A percentile compares a stretch with the other conserved stretches of the same genome.
phyloP scores from a whole-genome alignment of 2,329 filamentous ascomycete genomes.

The Penicillium expansum region DNA sequence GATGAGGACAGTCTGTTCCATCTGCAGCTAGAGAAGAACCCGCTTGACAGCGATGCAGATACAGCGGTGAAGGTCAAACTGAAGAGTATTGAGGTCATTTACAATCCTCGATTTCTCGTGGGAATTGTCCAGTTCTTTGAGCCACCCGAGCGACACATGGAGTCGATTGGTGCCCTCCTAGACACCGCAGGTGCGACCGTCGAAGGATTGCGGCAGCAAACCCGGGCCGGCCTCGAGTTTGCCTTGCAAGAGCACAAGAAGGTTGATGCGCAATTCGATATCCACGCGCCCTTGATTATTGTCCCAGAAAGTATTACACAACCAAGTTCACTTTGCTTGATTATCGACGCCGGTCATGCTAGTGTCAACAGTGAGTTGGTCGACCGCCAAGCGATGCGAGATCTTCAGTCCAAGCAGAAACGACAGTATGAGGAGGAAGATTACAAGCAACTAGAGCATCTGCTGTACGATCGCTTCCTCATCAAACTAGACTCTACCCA shows the following conservation, averaged over 20 bases:
- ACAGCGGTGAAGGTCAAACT: slow-evolving; percentile 85
- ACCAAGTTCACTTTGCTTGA: slow-evolving; percentile 78
- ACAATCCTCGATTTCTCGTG: slow-evolving; percentile 90
- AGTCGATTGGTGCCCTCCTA: slow-evolving; percentile 93
- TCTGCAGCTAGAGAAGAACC: slow-evolving; percentile 90
- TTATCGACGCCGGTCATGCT: slow-evolving; percentile 93
- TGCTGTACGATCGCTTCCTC: slow-evolving; percentile 97
- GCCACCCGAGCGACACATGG: slow-evolving; percentile 95
- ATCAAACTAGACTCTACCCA: slow-evolving; percentile 93
- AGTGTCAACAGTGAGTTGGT: slow-evolving; percentile 92
- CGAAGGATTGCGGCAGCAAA: slow-evolving; percentile 91
- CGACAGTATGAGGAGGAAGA: slow-evolving; percentile 86
- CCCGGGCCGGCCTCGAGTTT: slow-evolving; percentile 91
- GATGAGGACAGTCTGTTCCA: slow-evolving; percentile 81
- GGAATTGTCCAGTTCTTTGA: slow-evolving; percentile 94
- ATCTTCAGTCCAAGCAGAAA: slow-evolving; percentile 87
- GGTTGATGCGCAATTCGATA: slow-evolving; percentile 90
- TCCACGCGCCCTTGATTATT: slow-evolving; percentile 94
- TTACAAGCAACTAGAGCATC: slow-evolving; percentile 77
- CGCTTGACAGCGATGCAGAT: slow-evolving; percentile 87
- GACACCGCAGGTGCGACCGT: slow-evolving; percentile 94
- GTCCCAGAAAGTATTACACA: slow-evolving; percentile 88
- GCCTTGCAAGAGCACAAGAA: slow-evolving; percentile 97
- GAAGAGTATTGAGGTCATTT: slow-evolving; percentile 94
- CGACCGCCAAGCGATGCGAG: slow-evolving; percentile 81